Base-by-base conservation (phyloP, 2,329 filamentous ascomycete genomes). In the Ceratocystis huliohia region DNA sequence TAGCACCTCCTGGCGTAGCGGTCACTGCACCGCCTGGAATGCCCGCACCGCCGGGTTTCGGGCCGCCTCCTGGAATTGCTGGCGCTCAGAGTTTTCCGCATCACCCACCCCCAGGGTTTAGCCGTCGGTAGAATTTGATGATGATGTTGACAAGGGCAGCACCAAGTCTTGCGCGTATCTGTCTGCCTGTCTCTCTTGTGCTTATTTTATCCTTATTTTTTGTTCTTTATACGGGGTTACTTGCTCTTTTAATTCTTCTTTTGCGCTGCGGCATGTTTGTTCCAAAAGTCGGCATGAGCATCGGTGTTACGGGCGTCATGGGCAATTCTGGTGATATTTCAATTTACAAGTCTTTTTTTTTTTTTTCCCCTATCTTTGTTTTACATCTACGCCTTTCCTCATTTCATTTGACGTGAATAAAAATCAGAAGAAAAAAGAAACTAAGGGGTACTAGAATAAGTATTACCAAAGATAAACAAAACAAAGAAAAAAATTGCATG, bases 21-120 rank as follows among this genome's bases (percentile, higher is more conserved):
- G 61, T 25, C 10, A n/a, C 25, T 17, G 15, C 46, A 3, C 76
- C 77, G 1, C 76, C 76, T 5, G 76, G 75, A 2, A 44, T 63
- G 28, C 8, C 65, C 22, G 20, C 61, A 30, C 59, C 59, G 20
- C 50, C 67, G 25, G 71, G 71, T 0, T 80, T 80, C 41, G 74
- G 74, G 1, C 75, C 76, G 57, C 76, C 77, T 5, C 70, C 72
- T 1, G 78, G 78, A 1, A 80, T 80, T 68, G 77, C 78, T 69
- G 77, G 79, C 10, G 78, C 78, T 17, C 78, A 78, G 7, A 78
- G 78, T 30, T 78, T 78, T 69, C 74, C 70, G 22, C 65, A 67
- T 37, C 65, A 67, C 46, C 66, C 66, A 44, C 66, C 69, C 20
- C 70, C 71, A 1, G 71, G 70, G 7, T 72, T 71, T 30, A 67